Conservation (phyloP, 2,329 filamentous ascomycete genomes). For the Didymella pomorum region DNA sequence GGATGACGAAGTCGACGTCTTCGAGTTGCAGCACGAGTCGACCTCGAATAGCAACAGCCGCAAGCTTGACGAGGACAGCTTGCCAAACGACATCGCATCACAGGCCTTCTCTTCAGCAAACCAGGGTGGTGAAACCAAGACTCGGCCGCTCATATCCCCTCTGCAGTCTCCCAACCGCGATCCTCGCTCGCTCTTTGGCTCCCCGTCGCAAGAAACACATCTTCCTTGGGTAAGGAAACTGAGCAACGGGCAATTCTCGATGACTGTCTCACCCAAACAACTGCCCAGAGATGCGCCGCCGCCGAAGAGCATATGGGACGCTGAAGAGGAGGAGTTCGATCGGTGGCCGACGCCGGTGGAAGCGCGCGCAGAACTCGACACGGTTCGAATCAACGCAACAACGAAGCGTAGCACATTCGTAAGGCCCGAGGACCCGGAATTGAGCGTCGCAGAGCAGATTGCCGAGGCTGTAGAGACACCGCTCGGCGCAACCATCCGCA, state of each 20-base stretch:
- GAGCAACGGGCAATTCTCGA: constrained; percentile 12
- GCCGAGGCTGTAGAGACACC: constrained; percentile 5
- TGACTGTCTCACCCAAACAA: constrained; percentile 4
- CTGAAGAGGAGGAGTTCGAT: constrained; percentile 27
- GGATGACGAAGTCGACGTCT: neutral
- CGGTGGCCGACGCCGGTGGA: constrained; percentile 13
- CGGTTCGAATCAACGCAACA: constrained; percentile 10
- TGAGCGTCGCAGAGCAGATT: constrained; percentile 4
- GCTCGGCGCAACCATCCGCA: neutral
- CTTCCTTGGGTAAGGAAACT: constrained; percentile 13
- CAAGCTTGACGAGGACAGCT: neutral
- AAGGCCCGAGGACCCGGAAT: neutral
- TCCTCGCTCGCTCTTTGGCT: constrained; percentile 10
- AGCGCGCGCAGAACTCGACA: constrained; percentile 8
- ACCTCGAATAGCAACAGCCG: neutral
- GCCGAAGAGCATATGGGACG: constrained; percentile 22
- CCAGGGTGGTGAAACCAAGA: neutral
- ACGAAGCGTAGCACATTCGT: constrained; percentile 10
- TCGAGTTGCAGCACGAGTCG: constrained; percentile 1
- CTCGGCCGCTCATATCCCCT: neutral
- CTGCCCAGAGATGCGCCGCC: constrained; percentile 3
- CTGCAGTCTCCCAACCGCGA: constrained; percentile 1
- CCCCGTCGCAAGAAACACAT: constrained; percentile 10
- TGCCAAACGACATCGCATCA: neutral
- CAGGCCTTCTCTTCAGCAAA: neutral